Evolutionary conservation across 805 yeast genomes (phyloP), one percentile per base, ranked within the genome.

Genomic region (Saccharomycopsis guyanensis): DNA sequence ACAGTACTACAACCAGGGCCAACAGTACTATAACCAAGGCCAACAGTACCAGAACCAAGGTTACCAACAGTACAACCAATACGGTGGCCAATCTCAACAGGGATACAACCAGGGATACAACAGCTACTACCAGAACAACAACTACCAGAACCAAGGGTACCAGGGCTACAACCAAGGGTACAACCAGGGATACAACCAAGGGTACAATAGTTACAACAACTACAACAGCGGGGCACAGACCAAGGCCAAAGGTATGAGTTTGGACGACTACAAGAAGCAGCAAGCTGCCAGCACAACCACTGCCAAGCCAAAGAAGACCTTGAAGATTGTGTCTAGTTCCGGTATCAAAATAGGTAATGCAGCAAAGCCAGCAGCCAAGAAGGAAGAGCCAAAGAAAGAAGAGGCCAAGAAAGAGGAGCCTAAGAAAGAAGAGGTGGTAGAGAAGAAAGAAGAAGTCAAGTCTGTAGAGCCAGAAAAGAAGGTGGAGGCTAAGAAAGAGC

Each of bases 251-350:
- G 81, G 80, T 51, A 79, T 86, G 86, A 75, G 89, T 34, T 71
- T 86, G 57, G 94, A 87, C 45, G 95, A 86, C 55, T 86, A 78
- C 67, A 82, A 84, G 60, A 81, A 81, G 60, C 85, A 80, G 60
- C 74, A 78, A 59, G 53, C 64, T 13, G 62, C 68, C 55, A 70
- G 55, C 49, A 50, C 58, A 57, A 64, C 75, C 44, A 73, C 75
- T 60, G 82, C 83, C 38, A 55, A 47, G 35, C 64, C 64, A 48
- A 85, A 82, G 70, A 80, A 71, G 59, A 75, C 79, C 40, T 71
- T 83, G 63, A 82, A 81, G 61, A 70, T 84, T 61, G 79, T 80
- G 32, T 65, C 80, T 25, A 75, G 81, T 38, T 74, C 82, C 6
- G 78, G 82, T 47, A 76, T 82, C 57, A 82, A 80, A 63, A 66